These are phyloP conservation scores for Amanita brunnescens DNA, from an alignment of 768 basidiomycete species.

Conservation along the genomic window DNA sequence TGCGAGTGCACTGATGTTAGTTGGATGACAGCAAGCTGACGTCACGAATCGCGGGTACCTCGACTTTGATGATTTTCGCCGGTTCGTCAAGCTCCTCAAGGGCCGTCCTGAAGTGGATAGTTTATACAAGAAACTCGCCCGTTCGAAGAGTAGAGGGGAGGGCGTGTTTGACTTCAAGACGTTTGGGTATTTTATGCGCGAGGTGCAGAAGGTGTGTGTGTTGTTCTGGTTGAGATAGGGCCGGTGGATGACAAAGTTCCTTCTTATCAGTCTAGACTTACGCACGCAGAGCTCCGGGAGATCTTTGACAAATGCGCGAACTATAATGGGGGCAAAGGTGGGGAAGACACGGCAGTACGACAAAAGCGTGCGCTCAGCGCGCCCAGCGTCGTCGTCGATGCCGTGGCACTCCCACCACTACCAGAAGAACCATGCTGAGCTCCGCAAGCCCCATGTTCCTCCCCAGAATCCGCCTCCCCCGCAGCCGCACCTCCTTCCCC, in stretches of 20 bases:
- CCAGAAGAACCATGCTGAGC: neutral
- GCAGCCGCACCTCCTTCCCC: neutral
- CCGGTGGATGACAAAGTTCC: neutral
- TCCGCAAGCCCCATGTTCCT: neutral
- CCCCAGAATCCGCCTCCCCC: neutral
- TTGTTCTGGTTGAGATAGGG: too few relatives aligned
- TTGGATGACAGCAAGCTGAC: conserved; percentile 54
- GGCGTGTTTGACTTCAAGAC: conserved; percentile 29
- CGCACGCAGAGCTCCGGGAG: conserved; percentile 21
- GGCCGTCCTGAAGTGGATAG: conserved; percentile 73
- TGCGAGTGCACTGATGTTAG: neutral
- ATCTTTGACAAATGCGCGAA: conserved; percentile 29
- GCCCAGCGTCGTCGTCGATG: conserved; percentile 15
- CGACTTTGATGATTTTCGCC: conserved; percentile 72
- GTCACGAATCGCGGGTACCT: conserved; percentile 45
- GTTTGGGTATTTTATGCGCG: conserved; percentile 38
- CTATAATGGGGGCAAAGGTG: neutral
- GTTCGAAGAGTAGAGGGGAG: neutral
- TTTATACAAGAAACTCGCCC: conserved; percentile 39
- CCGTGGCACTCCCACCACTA: too few relatives aligned
- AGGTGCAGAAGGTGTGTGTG: conserved; percentile 30
- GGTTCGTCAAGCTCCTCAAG: conserved; percentile 77
- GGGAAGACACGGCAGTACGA: neutral
- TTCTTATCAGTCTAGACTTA: conserved; percentile 25
- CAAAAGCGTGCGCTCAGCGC: conserved; percentile 20